A percentile compares a stretch with the other conserved stretches of the same genome.
Evolutionary conservation across 306 rosid species (phyloP).

Genomic region (cucumber (Cucumis sativus)): DNA sequence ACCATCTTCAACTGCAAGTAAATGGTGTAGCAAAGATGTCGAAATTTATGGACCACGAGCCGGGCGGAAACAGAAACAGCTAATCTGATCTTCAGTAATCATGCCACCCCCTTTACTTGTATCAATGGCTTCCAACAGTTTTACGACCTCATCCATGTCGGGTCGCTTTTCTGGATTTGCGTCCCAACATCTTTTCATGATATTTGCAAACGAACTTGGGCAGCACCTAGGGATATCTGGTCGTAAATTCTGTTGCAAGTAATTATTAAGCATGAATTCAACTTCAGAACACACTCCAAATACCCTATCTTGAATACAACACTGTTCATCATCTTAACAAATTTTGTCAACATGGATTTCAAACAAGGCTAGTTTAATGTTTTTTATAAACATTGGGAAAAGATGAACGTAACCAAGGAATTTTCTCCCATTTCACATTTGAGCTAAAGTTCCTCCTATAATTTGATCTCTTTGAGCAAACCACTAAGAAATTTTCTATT

Average conservation of each 20-base stretch:
- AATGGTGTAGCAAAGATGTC: not conserved
- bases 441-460: not conserved
- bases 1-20: not conserved
- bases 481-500: not conserved
- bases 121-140: constrained; percentile 57
- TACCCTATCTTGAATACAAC: not conserved
- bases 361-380: not conserved
- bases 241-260: constrained; percentile 46
- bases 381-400: not conserved
- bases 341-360: not conserved
- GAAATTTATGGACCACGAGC: constrained; percentile 50
- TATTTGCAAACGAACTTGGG: constrained; percentile 36
- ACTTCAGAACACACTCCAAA: not conserved
- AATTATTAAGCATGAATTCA: not conserved
- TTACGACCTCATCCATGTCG: constrained; percentile 69
- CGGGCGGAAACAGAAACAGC: constrained; percentile 53
- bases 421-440: not conserved
- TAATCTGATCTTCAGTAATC: constrained; percentile 59
- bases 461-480: not conserved
- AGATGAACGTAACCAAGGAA: not conserved
- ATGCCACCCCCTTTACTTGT: constrained; percentile 91
- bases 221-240: constrained; percentile 83
- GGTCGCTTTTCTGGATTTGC: constrained; percentile 67
- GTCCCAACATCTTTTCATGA: constrained; percentile 79
- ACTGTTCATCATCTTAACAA: not conserved